Percentiles rank a stretch among this genome's conserved stretches.
Evolutionary conservation across 2,329 filamentous ascomycete species (phyloP).

Genomic region (Colletotrichum liriopes): DNA sequence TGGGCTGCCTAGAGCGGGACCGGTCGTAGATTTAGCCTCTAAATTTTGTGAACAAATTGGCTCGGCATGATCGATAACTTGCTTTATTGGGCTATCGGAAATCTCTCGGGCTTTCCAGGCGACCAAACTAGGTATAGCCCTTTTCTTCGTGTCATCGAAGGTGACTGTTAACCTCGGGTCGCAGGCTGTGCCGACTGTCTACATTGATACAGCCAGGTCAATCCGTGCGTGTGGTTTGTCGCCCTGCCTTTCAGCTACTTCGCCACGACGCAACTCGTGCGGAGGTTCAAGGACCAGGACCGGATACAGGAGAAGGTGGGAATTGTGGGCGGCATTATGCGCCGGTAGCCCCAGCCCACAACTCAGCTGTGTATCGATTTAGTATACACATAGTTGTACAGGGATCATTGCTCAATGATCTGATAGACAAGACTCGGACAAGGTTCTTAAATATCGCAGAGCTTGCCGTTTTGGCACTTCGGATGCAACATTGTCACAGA

Average conservation of each 20-base stretch:
- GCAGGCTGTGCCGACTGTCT: no score
- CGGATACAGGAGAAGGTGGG: not conserved
- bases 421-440: not conserved
- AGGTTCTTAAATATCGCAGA: not conserved
- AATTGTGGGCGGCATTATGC: not conserved
- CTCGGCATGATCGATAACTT: conserved; percentile 60
- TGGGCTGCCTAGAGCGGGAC: conserved; percentile 58
- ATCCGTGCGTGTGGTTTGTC: conserved; percentile 52
- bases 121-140: conserved; percentile 62
- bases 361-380: not conserved
- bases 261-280: conserved; percentile 58
- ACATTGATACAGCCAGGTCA: no score
- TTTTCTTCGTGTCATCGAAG: conserved; percentile 58
- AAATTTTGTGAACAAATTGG: conserved; percentile 58
- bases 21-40: conserved; percentile 60
- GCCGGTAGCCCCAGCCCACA: not conserved
- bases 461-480: not conserved
- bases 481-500: no score
- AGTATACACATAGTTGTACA: not conserved
- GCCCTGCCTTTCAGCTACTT: conserved; percentile 61
- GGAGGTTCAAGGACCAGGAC: conserved; percentile 57
- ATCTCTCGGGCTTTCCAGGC: conserved; percentile 59
- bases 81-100: conserved; percentile 64
- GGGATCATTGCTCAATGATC: no score
- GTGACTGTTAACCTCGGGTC: no score